Base-by-base conservation (phyloP, 495 filamentous ascomycete genomes). In the Lasiosphaeris hirsuta region DNA sequence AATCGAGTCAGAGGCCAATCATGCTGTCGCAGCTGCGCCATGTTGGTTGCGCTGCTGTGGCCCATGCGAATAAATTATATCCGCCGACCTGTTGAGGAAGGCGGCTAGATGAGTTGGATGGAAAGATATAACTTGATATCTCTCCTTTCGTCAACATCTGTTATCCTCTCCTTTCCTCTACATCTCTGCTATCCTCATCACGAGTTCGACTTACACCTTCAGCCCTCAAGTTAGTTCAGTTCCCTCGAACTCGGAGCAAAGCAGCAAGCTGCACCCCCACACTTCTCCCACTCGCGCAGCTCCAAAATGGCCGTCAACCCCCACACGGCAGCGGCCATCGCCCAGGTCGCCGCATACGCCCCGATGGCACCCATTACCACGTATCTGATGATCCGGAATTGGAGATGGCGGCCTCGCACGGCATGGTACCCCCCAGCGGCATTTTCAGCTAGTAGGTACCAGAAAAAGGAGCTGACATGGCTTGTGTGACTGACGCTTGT, bases 311-410 rank as follows among this genome's bases (percentile, higher is more conserved):
- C n/a, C 43, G 10, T 45, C 43, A 45, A 17, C 18, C 10, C 43
- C 17, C 43, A 45, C 17, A 45, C 43, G 17, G 43, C 43, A 19
- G 43, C 17, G 1, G 43, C 43, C 43, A 45, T 45, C 43, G 43
- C 43, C 43, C 3, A 45, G 43, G 18, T 19, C 17, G 43, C 10
- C 18, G 4, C 17, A 10, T 45, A 15, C 17, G 43, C 13, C 9
- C 43, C 43, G 1, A 10, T 19, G 13, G 43, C 13, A 4, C 43
- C 43, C 17, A 14, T 45, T n/a, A 9, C 43, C 43, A 2, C 13
- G 17, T 45, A 45, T 19, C 43, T 45, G 9, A 13, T 45, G 43
- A 45, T 45, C 43, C 43, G 43, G 17, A 45, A 45, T n/a, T 45
- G 43, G 43, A 45, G 18, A 45, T 45, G 17, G 4, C 43, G 43